These are phyloP conservation scores for Haplographium delicatum DNA, from an alignment of 495 filamentous ascomycete species.

Conservation along the genomic window DNA sequence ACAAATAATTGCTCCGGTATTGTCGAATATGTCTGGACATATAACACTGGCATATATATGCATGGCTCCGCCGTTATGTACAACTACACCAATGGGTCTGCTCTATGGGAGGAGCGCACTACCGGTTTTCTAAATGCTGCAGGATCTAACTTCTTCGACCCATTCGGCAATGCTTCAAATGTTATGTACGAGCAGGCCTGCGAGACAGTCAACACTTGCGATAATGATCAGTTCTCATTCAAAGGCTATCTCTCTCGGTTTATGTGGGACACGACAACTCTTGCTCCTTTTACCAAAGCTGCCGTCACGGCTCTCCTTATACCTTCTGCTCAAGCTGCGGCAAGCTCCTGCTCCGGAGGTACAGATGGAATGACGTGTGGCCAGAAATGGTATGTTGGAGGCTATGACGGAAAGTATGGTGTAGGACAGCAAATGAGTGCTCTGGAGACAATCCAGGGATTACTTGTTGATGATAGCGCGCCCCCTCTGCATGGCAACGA, in stretches of 20 bases:
- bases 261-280: slow-evolving; percentile 62
- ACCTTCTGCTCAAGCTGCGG: slow-evolving; percentile 62
- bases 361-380: slow-evolving; percentile 57
- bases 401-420: slow-evolving; percentile 54
- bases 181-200: slow-evolving; percentile 69
- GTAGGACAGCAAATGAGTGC: slow-evolving; percentile 68
- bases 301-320: slow-evolving; percentile 57
- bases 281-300: slow-evolving; percentile 63
- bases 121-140: slow-evolving; percentile 20
- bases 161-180: slow-evolving; percentile 49
- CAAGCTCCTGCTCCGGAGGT: slow-evolving; percentile 62
- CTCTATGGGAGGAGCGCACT: slow-evolving; percentile 22
- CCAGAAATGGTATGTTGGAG: slow-evolving; percentile 58
- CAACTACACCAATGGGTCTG: slow-evolving; percentile 34
- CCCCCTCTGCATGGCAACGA: slow-evolving; percentile 13
- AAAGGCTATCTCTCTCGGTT: slow-evolving; percentile 82
- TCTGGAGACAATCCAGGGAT: slow-evolving; percentile 60
- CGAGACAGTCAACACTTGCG: slow-evolving; percentile 57
- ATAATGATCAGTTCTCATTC: slow-evolving; percentile 76
- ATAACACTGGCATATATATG: slow-evolving; percentile 67
- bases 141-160: slow-evolving; percentile 45
- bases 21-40: slow-evolving; percentile 64
- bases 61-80: slow-evolving; percentile 74
- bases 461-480: slow-evolving; percentile 30
- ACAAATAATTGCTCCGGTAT: slow-evolving; percentile 54